Evolutionary conservation across 192 early-diverging fungal genomes (phyloP), one percentile per base, ranked within the genome.

Genomic region (Coemansia sp.): DNA sequence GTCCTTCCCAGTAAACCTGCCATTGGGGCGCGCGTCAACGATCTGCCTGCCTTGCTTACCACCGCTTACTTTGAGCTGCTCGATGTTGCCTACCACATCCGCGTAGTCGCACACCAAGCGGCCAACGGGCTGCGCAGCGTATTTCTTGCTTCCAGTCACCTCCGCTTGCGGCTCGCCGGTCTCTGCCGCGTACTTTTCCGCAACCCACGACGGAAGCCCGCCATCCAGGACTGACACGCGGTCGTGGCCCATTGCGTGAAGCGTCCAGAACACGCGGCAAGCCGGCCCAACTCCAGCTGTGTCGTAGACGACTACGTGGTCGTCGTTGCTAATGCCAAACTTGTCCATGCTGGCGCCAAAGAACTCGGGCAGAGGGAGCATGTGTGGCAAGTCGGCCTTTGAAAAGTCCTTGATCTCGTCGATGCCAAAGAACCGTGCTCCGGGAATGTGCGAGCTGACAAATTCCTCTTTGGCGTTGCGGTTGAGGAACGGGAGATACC

Each of bases 291-390:
- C 81, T 6, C 94, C 94, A 3, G 82, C 70, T 1, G 89, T 82
- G 69, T 99, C 96, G 70, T 99, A 99, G 25, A 94, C 85, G 0
- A 99, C 90, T 11, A 99, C 85, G 72, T 95, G 92, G 72, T 95
- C 94, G 13, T 77, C 72, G 21, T 89, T 87, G 8, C 75, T 65
- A 45, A 99, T 94, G 36, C 93, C 93, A 53, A 97, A 75, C 8
- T 84, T 73, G 55, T 90, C 67, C 61, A 77, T 89, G 25, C 87
- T 86, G 1, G 85, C 58, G 31, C 83, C 89, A 85, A 99, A 97
- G 23, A 84, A 79, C 39, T 79, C 71, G 10, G 85, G 70, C 21
- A 86, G 76, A 0, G 96, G 96, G 33, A 97, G 84, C 95, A 97
- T 96, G 67, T 99, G 96, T 11, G 96, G 96, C 21, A 95, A 73